Conservation (phyloP, 1,139 yeast species). For the Pichia terricola region DNA sequence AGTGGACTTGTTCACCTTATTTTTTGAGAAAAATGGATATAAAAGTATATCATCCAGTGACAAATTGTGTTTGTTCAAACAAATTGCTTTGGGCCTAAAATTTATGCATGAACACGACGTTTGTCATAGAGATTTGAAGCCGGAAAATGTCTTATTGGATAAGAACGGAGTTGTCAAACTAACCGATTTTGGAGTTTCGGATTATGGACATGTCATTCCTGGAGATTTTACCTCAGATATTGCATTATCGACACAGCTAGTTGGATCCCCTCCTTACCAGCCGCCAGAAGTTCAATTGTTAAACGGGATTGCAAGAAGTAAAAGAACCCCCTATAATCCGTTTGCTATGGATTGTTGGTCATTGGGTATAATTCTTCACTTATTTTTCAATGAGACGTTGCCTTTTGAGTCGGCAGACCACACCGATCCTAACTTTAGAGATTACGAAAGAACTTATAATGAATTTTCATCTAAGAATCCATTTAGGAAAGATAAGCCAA, state of each 20-base stretch:
- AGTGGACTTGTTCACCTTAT: conserved; percentile 45
- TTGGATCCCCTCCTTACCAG: conserved; percentile 76
- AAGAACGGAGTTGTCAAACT: conserved; percentile 56
- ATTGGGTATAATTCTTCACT: conserved; percentile 57
- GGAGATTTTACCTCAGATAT: conserved; percentile 46
- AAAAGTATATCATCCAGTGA: conserved; percentile 31
- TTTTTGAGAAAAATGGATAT: conserved; percentile 41
- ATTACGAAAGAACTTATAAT: conserved; percentile 48
- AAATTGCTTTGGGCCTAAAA: conserved; percentile 43
- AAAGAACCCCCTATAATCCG: conserved; percentile 51
- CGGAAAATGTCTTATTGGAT: conserved; percentile 54
- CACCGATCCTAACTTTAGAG: conserved; percentile 44
- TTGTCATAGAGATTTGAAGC: conserved; percentile 60
- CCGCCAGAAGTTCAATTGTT: conserved; percentile 70
- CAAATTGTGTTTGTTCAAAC: conserved; percentile 55
- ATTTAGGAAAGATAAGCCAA: conserved; percentile 40
- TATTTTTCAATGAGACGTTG: conserved; percentile 47
- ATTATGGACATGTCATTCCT: conserved; percentile 50
- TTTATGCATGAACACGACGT: conserved; percentile 50
- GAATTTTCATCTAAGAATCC: conserved; percentile 39
- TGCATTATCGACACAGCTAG: conserved; percentile 42
- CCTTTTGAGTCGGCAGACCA: conserved; percentile 47
- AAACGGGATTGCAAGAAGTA: conserved; percentile 31
- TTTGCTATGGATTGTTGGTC: conserved; percentile 71
- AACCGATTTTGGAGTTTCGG: conserved; percentile 74